These are phyloP conservation scores for Trypanosoma lewisi DNA, from an alignment of 208 protist genomes.

Conservation along the genomic window DNA sequence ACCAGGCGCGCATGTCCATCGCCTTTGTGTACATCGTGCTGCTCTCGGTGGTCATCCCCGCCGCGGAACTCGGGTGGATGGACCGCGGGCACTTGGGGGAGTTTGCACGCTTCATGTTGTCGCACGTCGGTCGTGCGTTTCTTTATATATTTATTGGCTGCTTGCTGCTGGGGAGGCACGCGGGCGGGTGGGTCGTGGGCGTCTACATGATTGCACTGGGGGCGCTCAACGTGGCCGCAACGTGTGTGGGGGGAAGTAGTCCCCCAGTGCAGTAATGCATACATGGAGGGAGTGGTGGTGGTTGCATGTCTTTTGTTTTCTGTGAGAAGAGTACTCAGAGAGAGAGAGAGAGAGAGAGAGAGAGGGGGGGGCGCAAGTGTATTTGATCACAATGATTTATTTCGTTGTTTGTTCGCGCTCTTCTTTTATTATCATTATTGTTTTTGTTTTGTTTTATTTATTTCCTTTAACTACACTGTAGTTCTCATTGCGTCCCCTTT, in stretches of 20 bases:
- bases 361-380: neutral
- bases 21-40: constrained; percentile 49
- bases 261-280: neutral
- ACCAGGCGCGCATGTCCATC: constrained; percentile 31
- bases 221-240: constrained; percentile 41
- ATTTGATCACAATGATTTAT: constrained; percentile 14
- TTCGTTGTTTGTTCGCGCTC: constrained; percentile 5
- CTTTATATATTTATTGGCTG: constrained; percentile 78
- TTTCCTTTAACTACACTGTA: neutral
- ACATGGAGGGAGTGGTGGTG: no score
- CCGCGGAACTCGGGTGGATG: constrained; percentile 63
- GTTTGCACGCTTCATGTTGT: constrained; percentile 52
- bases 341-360: neutral
- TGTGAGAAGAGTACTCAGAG: no score
- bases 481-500: neutral
- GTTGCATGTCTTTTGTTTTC: no score
- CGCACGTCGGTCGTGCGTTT: constrained; percentile 56
- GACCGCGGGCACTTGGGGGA: constrained; percentile 35
- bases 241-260: constrained; percentile 22
- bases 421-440: constrained; percentile 12
- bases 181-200: constrained; percentile 60
- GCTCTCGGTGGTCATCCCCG: constrained; percentile 52
- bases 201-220: constrained; percentile 55
- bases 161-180: constrained; percentile 42
- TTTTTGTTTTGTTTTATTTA: neutral